A percentile compares a stretch with the other conserved stretches of the same genome.
Evolutionary conservation across 306 rosid genomes (phyloP).

Genomic region (Betula pendula): DNA sequence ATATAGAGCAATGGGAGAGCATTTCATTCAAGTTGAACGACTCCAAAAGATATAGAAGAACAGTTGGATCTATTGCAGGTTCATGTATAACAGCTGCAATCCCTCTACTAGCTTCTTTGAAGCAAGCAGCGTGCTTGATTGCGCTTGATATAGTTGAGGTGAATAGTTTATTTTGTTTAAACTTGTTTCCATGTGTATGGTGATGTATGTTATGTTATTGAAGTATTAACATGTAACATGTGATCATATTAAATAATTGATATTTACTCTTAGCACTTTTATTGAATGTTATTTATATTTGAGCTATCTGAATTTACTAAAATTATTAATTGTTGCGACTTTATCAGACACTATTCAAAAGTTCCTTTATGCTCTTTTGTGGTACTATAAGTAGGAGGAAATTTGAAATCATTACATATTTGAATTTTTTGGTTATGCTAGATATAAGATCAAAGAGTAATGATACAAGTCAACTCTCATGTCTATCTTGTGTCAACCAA

Average conservation of each 20-base stretch:
- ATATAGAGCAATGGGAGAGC: constrained; percentile 74
- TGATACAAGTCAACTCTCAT: too few species aligned
- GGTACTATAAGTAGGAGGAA: background rate
- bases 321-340: background rate
- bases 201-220: background rate
- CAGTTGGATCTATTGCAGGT: constrained; percentile 77
- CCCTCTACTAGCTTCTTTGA: constrained; percentile 74
- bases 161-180: constrained; percentile 18
- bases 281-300: background rate
- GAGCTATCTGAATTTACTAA: background rate
- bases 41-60: constrained; percentile 78
- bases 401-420: background rate
- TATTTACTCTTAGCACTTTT: background rate
- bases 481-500: too few species aligned
- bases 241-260: background rate
- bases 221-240: background rate
- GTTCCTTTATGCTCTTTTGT: background rate
- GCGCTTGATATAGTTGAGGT: constrained; percentile 91
- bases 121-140: constrained; percentile 67
- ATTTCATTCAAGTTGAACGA: constrained; percentile 73
- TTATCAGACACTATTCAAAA: background rate
- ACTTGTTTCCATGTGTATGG: background rate
- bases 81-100: constrained; percentile 76
- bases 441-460: background rate
- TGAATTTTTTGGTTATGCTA: background rate